Evolutionary conservation across 805 yeast genomes (phyloP).

Genomic region (Metschnikowia noctiluminum): DNA sequence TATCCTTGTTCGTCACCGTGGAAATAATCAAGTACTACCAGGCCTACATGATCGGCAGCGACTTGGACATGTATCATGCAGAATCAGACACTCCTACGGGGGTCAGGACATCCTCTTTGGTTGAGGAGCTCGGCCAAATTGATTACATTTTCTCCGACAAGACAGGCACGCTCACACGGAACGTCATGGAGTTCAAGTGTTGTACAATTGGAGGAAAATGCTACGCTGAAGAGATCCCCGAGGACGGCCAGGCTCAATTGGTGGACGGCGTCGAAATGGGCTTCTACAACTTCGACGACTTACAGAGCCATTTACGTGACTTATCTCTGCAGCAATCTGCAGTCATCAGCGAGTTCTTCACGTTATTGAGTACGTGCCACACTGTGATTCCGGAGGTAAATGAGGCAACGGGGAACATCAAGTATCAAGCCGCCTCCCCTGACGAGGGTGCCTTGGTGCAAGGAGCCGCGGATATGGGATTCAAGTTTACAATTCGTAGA

Average conservation of each 20-base stretch:
- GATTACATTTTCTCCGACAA: conserved; percentile 95
- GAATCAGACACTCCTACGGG: conserved; percentile 91
- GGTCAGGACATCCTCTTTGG: conserved; percentile 91
- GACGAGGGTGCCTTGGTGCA: conserved; percentile 98
- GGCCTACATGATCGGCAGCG: conserved; percentile 90
- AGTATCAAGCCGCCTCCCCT: conserved; percentile 98
- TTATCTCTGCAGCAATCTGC: conserved; percentile 45
- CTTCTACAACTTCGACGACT: conserved; percentile 63
- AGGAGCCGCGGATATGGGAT: conserved; percentile 91
- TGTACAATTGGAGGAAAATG: conserved; percentile 92
- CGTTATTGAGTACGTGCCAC: conserved; percentile 87
- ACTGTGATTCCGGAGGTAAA: conserved; percentile 92
- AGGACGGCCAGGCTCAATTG: conserved; percentile 70
- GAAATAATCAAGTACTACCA: conserved; percentile 95
- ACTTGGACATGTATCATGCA: conserved; percentile 86
- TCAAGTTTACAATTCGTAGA: conserved; percentile 75
- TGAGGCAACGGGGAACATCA: conserved; percentile 56
- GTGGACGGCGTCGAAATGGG: conserved; percentile 82
- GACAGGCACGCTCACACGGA: conserved; percentile 94
- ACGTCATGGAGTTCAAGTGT: conserved; percentile 93
- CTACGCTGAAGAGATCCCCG: conserved; percentile 86
- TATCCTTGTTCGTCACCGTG: conserved; percentile 92
- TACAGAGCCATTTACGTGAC: conserved; percentile 48
- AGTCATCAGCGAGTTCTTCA: conserved; percentile 69
- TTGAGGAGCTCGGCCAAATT: conserved; percentile 96